Evolutionary conservation across 495 filamentous ascomycete species (phyloP).

Genomic region (Neurospora sp.): DNA sequence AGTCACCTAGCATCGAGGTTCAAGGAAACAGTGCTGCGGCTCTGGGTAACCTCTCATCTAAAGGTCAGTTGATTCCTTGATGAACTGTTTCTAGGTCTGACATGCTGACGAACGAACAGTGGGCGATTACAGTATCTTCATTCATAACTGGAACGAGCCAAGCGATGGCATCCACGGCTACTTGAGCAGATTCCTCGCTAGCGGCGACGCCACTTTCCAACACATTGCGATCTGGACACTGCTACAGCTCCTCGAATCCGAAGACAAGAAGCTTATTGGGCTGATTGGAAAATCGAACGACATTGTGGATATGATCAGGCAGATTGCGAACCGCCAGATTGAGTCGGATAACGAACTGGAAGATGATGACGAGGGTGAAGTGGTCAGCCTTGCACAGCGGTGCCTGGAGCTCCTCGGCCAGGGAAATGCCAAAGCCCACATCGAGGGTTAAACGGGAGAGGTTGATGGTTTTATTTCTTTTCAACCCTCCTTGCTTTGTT

Average conservation of each 20-base stretch:
- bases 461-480: not conserved
- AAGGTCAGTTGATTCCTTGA: conserved; percentile 51
- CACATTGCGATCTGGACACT: conserved; percentile 99
- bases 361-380: conserved; percentile 83
- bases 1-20: conserved; percentile 91
- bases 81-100: not conserved
- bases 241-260: conserved; percentile 88
- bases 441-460: conserved; percentile 36
- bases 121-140: conserved; percentile 91
- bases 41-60: conserved; percentile 89
- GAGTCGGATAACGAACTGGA: conserved; percentile 84
- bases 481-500: conserved; percentile 10
- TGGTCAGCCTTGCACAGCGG: conserved; percentile 80
- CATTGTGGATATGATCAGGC: conserved; percentile 80
- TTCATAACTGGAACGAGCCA: conserved; percentile 85
- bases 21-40: conserved; percentile 97
- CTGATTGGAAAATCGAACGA: conserved; percentile 81
- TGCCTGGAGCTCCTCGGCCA: conserved; percentile 80
- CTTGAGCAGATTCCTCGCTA: conserved; percentile 80
- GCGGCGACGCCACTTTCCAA: conserved; percentile 94
- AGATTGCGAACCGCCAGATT: conserved; percentile 79
- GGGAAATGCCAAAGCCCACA: conserved; percentile 41
- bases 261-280: conserved; percentile 72
- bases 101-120: conserved; percentile 43
- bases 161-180: conserved; percentile 94